Conservation (phyloP, 129 eudicot species). For the Artemisia tridentata region DNA sequence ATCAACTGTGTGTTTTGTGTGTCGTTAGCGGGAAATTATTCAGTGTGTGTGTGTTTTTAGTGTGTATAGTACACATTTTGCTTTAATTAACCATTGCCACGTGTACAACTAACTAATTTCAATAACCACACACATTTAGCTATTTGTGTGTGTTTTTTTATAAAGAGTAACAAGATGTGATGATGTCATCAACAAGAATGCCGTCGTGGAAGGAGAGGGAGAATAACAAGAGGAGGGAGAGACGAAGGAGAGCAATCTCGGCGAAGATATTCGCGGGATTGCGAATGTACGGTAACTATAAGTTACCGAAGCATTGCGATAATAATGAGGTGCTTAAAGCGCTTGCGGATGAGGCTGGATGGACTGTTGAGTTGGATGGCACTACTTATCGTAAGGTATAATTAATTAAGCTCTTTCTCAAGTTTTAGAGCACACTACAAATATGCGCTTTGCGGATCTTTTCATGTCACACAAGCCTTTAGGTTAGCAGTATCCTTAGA, state of each 20-base stretch:
- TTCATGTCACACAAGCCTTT: no score
- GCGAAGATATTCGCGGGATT: conserved; percentile 79
- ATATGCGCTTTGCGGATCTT: no score
- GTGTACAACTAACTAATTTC: no score
- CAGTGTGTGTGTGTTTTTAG: no score
- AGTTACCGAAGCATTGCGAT: conserved; percentile 77
- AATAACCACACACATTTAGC: neutral
- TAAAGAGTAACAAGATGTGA: neutral
- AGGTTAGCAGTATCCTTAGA: no score
- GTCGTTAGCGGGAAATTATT: no score
- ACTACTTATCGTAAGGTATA: conserved; percentile 84
- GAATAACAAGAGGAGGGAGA: conserved; percentile 79
- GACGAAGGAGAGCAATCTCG: conserved; percentile 76
- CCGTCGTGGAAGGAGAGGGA: conserved; percentile 90
- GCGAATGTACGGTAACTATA: conserved; percentile 70
- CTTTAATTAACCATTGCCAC: no score
- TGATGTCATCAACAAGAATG: conserved; percentile 55
- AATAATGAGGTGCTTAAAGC: conserved; percentile 90
- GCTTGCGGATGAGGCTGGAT: conserved; percentile 76
- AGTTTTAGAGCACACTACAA: no score
- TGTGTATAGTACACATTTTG: no score
- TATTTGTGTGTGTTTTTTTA: neutral
- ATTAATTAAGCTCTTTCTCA: no score
- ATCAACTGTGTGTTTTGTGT: no score
- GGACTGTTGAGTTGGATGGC: conserved; percentile 86